A percentile compares a stretch with the other conserved stretches of the same genome.
phyloP scores from a whole-genome alignment of 2,329 filamentous ascomycete species.

The Pseudocercospora musae region DNA sequence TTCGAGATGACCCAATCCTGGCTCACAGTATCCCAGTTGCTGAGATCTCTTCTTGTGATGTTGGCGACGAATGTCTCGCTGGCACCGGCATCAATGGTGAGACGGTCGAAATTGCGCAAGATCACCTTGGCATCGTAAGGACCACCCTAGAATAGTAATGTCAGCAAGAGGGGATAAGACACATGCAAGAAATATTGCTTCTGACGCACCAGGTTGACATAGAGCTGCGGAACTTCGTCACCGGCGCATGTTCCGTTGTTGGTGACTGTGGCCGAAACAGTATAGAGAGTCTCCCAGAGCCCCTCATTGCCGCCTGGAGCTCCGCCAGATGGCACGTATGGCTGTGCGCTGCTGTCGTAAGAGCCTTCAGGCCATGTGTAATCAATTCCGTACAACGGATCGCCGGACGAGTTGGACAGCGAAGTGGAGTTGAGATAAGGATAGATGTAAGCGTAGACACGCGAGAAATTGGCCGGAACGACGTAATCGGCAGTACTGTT shows the following conservation, averaged over 20 bases:
- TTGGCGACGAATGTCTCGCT: conserved; percentile 63
- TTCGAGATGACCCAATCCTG: conserved; percentile 74
- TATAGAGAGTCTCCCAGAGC: conserved; percentile 69
- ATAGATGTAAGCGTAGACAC: conserved; percentile 61
- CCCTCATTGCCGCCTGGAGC: conserved; percentile 57
- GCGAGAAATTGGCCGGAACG: conserved; percentile 60
- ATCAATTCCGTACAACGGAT: conserved; percentile 59
- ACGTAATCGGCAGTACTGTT: conserved; percentile 62
- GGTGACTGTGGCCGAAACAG: conserved; percentile 63
- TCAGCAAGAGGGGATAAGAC: neutral
- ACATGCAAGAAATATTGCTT: neutral
- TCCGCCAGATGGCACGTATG: conserved; percentile 57
- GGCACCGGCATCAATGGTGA: conserved; percentile 68
- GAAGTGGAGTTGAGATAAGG: conserved; percentile 66
- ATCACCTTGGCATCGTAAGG: conserved; percentile 63
- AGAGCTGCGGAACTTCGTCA: conserved; percentile 71
- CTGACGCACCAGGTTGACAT: conserved; percentile 59
- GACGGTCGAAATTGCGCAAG: conserved; percentile 77
- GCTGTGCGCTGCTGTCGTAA: conserved; percentile 59
- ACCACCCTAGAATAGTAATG: conserved; percentile 54
- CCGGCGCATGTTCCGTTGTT: conserved; percentile 66
- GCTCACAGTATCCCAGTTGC: conserved; percentile 74
- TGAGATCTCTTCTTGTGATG: conserved; percentile 75
- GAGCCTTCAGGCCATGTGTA: conserved; percentile 58
- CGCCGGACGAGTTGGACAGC: conserved; percentile 55